Evolutionary conservation across 1,139 yeast genomes (phyloP).

Genomic region (Yamadazyma dendronema): DNA sequence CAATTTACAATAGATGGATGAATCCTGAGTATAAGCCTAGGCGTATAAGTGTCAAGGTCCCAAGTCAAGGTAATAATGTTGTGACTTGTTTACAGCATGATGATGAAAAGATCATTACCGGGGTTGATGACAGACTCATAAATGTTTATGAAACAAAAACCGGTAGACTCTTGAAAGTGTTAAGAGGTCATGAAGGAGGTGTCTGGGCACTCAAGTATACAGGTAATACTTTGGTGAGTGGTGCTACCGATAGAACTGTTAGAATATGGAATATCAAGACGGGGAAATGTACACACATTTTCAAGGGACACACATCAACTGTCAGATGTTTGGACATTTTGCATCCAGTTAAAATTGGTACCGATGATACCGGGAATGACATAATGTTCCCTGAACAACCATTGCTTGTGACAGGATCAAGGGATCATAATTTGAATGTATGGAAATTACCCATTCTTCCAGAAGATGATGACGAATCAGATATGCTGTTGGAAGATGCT

Average conservation of each 20-base stretch:
- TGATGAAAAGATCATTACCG: slow-evolving; percentile 86
- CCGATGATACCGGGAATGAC: slow-evolving; percentile 61
- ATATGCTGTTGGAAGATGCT: slow-evolving; percentile 7
- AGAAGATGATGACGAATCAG: slow-evolving; percentile 27
- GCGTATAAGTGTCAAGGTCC: slow-evolving; percentile 56
- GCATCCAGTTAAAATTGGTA: slow-evolving; percentile 60
- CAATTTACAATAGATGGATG: slow-evolving; percentile 81
- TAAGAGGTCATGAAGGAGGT: slow-evolving; percentile 93
- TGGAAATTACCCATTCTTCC: slow-evolving; percentile 77
- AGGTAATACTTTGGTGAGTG: slow-evolving; percentile 82
- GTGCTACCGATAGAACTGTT: slow-evolving; percentile 86
- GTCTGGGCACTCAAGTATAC: slow-evolving; percentile 96
- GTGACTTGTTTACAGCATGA: slow-evolving; percentile 95
- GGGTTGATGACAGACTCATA: slow-evolving; percentile 84
- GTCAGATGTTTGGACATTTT: slow-evolving; percentile 87
- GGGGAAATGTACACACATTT: slow-evolving; percentile 78
- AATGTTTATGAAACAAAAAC: slow-evolving; percentile 77
- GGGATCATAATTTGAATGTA: slow-evolving; percentile 85
- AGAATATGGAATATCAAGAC: slow-evolving; percentile 84
- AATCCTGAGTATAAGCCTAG: slow-evolving; percentile 69
- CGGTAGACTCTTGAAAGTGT: slow-evolving; percentile 64
- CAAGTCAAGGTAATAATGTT: slow-evolving; percentile 70
- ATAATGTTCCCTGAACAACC: slow-evolving; percentile 64
- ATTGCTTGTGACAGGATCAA: slow-evolving; percentile 79
- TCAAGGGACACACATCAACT: slow-evolving; percentile 89